Evolutionary conservation across 2,329 filamentous ascomycete species (phyloP).

Genomic region (Xylaria hypoxylon): DNA sequence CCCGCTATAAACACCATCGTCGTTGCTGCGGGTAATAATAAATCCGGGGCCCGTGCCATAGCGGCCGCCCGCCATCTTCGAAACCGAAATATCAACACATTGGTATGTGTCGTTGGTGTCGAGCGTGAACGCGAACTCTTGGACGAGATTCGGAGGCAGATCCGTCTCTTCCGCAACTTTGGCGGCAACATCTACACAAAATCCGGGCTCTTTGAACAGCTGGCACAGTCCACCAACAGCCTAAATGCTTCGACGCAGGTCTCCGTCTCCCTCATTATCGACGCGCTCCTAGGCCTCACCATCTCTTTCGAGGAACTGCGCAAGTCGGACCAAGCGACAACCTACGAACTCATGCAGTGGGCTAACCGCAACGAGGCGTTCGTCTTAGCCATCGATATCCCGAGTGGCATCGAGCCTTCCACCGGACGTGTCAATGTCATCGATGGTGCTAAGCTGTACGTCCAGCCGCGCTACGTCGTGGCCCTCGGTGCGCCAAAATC

Average conservation of each 20-base stretch:
- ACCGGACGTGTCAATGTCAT: slow-evolving; percentile 74
- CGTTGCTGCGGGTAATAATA: slow-evolving; percentile 95
- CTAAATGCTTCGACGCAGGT: slow-evolving; percentile 47
- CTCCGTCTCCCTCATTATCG: slow-evolving; percentile 63
- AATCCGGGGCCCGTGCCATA: slow-evolving; percentile 84
- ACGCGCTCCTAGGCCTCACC: slow-evolving; percentile 88
- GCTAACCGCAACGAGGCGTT: slow-evolving; percentile 87
- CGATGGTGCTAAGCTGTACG: slow-evolving; percentile 82
- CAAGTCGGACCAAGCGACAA: slow-evolving; percentile 82
- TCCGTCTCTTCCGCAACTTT: slow-evolving; percentile 85
- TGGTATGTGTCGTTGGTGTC: slow-evolving; percentile 85
- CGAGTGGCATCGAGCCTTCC: slow-evolving; percentile 86
- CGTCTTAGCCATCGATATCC: slow-evolving; percentile 89
- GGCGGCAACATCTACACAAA: slow-evolving; percentile 78
- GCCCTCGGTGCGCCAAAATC: slow-evolving; percentile 88
- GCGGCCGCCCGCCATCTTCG: slow-evolving; percentile 88
- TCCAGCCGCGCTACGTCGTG: slow-evolving; percentile 85
- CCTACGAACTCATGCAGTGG: slow-evolving; percentile 93
- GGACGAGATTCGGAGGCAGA: slow-evolving; percentile 82
- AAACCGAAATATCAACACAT: slow-evolving; percentile 82
- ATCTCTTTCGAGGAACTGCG: slow-evolving; percentile 89
- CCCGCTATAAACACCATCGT: slow-evolving; percentile 63
- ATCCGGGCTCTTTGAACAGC: slow-evolving; percentile 69
- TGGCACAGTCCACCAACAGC: slow-evolving; percentile 60
- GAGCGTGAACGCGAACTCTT: slow-evolving; percentile 85